Evolutionary conservation across 2,329 filamentous ascomycete species (phyloP).

Genomic region (Fusarium citri): DNA sequence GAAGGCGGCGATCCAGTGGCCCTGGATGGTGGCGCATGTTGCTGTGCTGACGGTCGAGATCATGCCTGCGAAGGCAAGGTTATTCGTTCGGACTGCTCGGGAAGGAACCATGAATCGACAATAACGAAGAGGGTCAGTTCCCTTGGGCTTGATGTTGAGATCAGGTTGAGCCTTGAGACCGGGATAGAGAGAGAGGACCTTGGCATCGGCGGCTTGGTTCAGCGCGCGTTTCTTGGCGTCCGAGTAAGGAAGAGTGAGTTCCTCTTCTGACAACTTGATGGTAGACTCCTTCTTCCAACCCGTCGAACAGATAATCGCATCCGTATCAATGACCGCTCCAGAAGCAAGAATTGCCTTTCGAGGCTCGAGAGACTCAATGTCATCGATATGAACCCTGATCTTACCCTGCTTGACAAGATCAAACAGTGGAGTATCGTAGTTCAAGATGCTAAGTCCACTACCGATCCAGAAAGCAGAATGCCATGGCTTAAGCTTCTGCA

Average conservation of each 20-base stretch:
- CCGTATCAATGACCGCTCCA: slow-evolving; percentile 55
- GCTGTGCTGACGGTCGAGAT: slow-evolving; percentile 50
- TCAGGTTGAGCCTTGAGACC: slow-evolving; percentile 40
- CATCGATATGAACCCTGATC: slow-evolving; percentile 60
- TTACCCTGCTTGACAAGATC: slow-evolving; percentile 61
- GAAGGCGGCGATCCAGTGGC: slow-evolving; percentile 69
- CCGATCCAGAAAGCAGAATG: slow-evolving; percentile 60
- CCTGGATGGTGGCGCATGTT: slow-evolving; percentile 53
- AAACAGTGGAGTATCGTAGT: slow-evolving; percentile 63
- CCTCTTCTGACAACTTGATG: slow-evolving; percentile 54
- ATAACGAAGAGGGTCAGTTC: slow-evolving; percentile 39
- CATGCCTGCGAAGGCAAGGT: slow-evolving; percentile 52
- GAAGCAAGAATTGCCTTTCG: slow-evolving; percentile 57
- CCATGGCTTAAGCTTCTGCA: slow-evolving; percentile 56
- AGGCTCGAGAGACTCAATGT: slow-evolving; percentile 56
- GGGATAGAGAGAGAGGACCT: slow-evolving; percentile 36
- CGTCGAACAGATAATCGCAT: slow-evolving; percentile 63
- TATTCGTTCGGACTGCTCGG: slow-evolving; percentile 30
- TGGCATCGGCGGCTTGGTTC: slow-evolving; percentile 27
- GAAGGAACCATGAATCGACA: slow-evolving; percentile 47
- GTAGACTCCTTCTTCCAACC: slow-evolving; percentile 62
- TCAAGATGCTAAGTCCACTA: slow-evolving; percentile 64
- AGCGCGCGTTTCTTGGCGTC: slow-evolving; percentile 10
- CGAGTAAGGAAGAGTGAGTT: slow-evolving; percentile 34
- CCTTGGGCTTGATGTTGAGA: slow-evolving; percentile 32